phyloP scores from a whole-genome alignment of 768 basidiomycete genomes.

The Termitomyces bulborhizus region DNA sequence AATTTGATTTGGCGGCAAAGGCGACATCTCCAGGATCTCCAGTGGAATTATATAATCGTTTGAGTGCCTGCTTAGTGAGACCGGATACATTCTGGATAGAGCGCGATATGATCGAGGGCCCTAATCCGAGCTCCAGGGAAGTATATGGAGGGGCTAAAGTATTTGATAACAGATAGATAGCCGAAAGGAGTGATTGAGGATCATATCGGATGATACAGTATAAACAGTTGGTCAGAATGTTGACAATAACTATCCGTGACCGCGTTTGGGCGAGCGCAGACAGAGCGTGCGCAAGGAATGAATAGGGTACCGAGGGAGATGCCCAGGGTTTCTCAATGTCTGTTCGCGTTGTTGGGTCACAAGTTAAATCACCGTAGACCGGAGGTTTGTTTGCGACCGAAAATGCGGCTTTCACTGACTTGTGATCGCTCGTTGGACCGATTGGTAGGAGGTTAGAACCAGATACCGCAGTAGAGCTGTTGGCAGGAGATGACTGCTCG shows the following conservation, averaged over 20 bases:
- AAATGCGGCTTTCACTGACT: not conserved
- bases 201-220: slow-evolving; percentile 62
- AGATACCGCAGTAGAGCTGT: not conserved
- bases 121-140: slow-evolving; percentile 64
- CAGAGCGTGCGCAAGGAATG: slow-evolving; percentile 64
- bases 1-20: slow-evolving; percentile 70
- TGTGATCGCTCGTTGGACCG: not conserved
- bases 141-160: slow-evolving; percentile 71
- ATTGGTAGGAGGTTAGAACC: not conserved
- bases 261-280: slow-evolving; percentile 56
- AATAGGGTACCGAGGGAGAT: slow-evolving; percentile 49
- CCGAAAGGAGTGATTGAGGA: slow-evolving; percentile 63
- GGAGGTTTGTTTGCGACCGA: not conserved
- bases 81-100: slow-evolving; percentile 73
- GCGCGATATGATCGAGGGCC: slow-evolving; percentile 59
- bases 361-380: slow-evolving; percentile 25
- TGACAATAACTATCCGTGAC: slow-evolving; percentile 65
- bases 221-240: slow-evolving; percentile 68
- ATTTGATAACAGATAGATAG: slow-evolving; percentile 80
- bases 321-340: slow-evolving; percentile 39
- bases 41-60: slow-evolving; percentile 58
- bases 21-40: slow-evolving; percentile 91
- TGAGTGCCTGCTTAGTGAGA: slow-evolving; percentile 48
- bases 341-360: slow-evolving; percentile 45
- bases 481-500: not conserved